Conservation (phyloP, 805 yeast species). For the Metschnikowia arizonensis region DNA sequence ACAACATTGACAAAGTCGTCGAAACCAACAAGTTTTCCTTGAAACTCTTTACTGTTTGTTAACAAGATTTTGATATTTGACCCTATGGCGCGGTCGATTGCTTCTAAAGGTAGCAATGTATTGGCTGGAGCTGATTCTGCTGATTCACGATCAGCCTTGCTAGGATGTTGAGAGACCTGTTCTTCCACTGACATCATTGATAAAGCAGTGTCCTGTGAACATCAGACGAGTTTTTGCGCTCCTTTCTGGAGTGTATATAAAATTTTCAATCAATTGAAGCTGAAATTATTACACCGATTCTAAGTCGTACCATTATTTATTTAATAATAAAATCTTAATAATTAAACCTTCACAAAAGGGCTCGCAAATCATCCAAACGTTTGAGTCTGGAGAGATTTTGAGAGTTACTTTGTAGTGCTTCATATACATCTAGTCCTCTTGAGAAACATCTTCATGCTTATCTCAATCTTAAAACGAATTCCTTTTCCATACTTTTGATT, state of each 20-base stretch:
- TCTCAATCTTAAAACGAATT: not conserved
- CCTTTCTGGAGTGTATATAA: conserved; percentile 3
- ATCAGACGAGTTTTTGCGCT: conserved; percentile 2
- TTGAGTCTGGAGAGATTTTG: not conserved
- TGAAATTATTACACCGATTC: not conserved
- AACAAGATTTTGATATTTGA: conserved; percentile 71
- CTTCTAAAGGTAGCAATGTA: conserved; percentile 65
- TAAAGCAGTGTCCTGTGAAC: not conserved
- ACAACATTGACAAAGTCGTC: conserved; percentile 95
- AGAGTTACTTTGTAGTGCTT: not conserved
- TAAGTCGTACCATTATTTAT: not conserved
- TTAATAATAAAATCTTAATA: not conserved
- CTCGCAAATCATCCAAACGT: not conserved
- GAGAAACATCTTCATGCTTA: not conserved
- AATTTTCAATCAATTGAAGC: not conserved
- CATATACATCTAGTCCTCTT: not conserved
- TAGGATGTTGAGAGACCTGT: not conserved
- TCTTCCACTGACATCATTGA: conserved; percentile 1
- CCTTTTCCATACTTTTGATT: too few relatives aligned
- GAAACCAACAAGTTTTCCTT: conserved; percentile 87
- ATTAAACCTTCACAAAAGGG: not conserved
- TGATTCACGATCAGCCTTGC: not conserved
- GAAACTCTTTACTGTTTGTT: conserved; percentile 63
- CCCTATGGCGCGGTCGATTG: conserved; percentile 84
- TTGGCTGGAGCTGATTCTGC: conserved; percentile 1